phyloP scores from a whole-genome alignment of 441 rosid genomes.

The Euphorbia schlechtendalii region DNA sequence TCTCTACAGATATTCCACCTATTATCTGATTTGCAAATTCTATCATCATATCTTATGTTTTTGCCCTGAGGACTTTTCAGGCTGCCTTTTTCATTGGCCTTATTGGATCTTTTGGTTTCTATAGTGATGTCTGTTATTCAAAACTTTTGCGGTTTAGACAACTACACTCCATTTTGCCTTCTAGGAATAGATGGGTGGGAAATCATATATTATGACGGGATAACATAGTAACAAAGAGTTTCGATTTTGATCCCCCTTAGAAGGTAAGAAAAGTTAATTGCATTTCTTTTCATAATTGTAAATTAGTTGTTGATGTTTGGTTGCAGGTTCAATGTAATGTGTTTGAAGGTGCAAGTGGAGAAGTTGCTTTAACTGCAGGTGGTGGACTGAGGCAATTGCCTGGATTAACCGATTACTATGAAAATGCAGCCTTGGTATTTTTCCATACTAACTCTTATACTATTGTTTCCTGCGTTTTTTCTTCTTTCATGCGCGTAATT shows the following conservation, averaged over 20 bases:
- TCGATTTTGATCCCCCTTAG: neutral
- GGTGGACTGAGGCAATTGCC: conserved; percentile 91
- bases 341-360: conserved; percentile 81
- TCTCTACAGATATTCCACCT: neutral
- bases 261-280: neutral
- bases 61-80: neutral
- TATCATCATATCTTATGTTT: neutral
- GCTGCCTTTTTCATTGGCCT: conserved; percentile 6
- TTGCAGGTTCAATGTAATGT: conserved; percentile 88
- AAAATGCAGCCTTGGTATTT: conserved; percentile 90
- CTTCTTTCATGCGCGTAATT: neutral
- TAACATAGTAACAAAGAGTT: neutral
- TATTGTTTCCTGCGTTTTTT: neutral
- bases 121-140: neutral
- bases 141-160: neutral
- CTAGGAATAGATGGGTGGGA: conserved; percentile 6
- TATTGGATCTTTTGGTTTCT: neutral
- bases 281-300: neutral
- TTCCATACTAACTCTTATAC: neutral
- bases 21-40: neutral
- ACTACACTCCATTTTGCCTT: neutral
- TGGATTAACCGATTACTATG: conserved; percentile 61
- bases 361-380: conserved; percentile 81
- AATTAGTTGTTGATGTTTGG: conserved; percentile 22
- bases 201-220: neutral